Base-by-base conservation (phyloP, 805 yeast species). In the Monosporozyma yasuniensis region DNA sequence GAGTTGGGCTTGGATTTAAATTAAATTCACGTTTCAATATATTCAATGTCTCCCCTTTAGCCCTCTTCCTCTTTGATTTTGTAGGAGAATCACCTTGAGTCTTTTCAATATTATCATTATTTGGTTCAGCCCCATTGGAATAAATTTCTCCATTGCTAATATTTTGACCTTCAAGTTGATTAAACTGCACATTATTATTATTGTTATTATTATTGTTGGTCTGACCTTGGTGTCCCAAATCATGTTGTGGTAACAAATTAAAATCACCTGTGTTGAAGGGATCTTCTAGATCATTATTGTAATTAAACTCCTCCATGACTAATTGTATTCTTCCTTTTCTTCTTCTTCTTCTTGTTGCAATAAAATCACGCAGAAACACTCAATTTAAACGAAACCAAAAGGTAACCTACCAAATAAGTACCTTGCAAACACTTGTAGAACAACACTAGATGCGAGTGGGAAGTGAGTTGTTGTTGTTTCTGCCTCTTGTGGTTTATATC, bases 11-110 rank as follows among this genome's bases (percentile, higher is more conserved):
- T 28, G 87, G 84, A 56, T 86, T 86, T 47, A 69, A 71, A 47
- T 76, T 77, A 62, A 87, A 89, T 61, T 85, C 95, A 28, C 72
- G 69, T 42, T 87, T 76, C 46, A 89, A 72, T 43, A 76, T 73
- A 46, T 80, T 83, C 48, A 89, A 71, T 2, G 84, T 88, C 60
- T 83, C 91, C 1, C 96, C 91, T n/a, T 81, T 78, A 2, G 89
- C 89, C 49, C 91, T 71, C 12, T 83, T 80, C 53, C 93, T 70
- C 56, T 80, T 81, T 25, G 35, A 18, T 11, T 32, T 43, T 3
- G 23, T 28, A 3, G 46, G 46, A 18, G 46, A 43, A 3, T 42
- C 44, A n/a, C 14, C 44, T 19, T 22, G 11, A 9, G 25, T 39
- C n/a, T 39, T 39, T 11, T 39, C 11, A 22, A 4, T 39, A 22